phyloP scores from a whole-genome alignment of 1,139 yeast genomes.

The Candida albicans region DNA sequence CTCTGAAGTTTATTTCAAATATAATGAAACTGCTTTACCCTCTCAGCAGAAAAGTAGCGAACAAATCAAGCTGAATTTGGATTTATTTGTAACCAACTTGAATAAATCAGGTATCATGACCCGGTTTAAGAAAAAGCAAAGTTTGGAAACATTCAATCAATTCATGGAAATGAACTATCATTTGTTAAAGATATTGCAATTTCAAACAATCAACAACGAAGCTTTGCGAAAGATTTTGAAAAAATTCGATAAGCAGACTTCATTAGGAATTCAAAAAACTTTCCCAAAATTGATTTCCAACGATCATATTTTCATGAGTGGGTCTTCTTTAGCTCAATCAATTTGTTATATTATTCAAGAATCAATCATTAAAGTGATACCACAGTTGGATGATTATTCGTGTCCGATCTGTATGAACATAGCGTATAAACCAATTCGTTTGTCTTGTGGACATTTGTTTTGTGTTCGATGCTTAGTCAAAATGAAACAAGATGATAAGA shows the following conservation, averaged over 20 bases:
- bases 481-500: conserved; percentile 56
- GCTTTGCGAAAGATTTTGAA: conserved; percentile 70
- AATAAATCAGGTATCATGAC: conserved; percentile 40
- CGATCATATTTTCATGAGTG: conserved; percentile 47
- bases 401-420: conserved; percentile 73
- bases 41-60: conserved; percentile 41
- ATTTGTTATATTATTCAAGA: conserved; percentile 58
- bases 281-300: conserved; percentile 49
- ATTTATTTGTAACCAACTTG: conserved; percentile 45
- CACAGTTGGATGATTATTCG: conserved; percentile 71
- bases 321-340: conserved; percentile 53
- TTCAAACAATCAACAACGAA: conserved; percentile 60
- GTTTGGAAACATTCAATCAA: conserved; percentile 46
- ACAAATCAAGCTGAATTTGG: conserved; percentile 41
- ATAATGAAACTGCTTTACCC: conserved; percentile 43
- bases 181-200: conserved; percentile 57
- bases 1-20: conserved; percentile 62
- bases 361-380: conserved; percentile 55
- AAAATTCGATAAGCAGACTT: conserved; percentile 73
- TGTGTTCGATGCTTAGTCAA: conserved; percentile 73
- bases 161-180: conserved; percentile 57
- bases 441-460: conserved; percentile 64
- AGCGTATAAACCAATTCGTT: conserved; percentile 68
- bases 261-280: conserved; percentile 47
- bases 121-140: conserved; percentile 50